A percentile compares a stretch with the other conserved stretches of the same genome.
phyloP scores from a whole-genome alignment of 140 eudicot species.

The Oenanthe javanica region DNA sequence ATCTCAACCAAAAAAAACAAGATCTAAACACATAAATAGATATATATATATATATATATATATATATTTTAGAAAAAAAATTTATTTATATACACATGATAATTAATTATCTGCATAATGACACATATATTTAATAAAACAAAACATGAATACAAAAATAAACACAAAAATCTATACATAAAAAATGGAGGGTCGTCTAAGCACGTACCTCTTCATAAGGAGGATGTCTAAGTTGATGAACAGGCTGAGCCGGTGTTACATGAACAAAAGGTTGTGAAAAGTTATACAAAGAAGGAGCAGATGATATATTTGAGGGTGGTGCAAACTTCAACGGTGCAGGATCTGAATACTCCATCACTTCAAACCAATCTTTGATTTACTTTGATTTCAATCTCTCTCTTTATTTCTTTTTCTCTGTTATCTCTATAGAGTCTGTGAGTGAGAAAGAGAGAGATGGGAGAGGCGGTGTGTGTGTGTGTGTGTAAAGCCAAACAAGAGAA shows the following conservation, averaged over 20 bases:
- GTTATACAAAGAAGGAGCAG: neutral
- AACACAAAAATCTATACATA: neutral
- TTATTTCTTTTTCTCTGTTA: too few species aligned
- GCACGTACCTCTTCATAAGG: neutral
- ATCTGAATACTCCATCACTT: neutral
- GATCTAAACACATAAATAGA: too few species aligned
- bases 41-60: too few species aligned
- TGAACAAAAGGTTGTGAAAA: neutral
- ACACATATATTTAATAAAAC: neutral
- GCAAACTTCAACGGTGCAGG: neutral
- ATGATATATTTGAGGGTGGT: neutral
- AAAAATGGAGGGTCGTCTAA: too few species aligned
- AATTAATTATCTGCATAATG: neutral
- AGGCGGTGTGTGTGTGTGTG: too few species aligned
- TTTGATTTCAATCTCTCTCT: too few species aligned
- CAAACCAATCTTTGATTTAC: neutral
- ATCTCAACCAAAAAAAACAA: too few species aligned
- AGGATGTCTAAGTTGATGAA: neutral
- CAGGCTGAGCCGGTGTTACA: neutral
- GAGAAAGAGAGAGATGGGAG: too few species aligned
- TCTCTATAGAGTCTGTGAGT: too few species aligned
- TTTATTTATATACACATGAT: neutral
- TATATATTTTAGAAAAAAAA: too few species aligned
- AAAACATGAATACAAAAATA: neutral
- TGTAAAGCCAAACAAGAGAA: too few species aligned